Evolutionary conservation across 106 monocot species (phyloP), one percentile per base, ranked within the genome.

Genomic region (Dendrobium officinale): DNA sequence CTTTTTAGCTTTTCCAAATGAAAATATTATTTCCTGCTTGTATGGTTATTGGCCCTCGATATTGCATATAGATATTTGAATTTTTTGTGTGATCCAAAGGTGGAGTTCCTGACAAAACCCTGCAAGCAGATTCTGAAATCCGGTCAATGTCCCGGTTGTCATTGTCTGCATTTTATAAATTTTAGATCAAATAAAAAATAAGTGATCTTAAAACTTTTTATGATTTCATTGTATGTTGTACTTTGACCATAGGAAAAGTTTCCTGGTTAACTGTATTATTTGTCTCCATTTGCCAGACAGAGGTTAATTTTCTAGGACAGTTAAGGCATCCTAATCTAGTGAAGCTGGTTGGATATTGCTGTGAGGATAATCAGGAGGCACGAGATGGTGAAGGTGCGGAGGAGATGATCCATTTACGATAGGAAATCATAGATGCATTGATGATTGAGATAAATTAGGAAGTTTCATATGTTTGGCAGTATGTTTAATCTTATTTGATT

Each of bases 301-400:
- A 96, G 82, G 95, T 96, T 59, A 96, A 91, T 79, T 96, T 91
- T 83, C 85, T 95, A 42, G 95, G 95, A 74, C 95, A 95, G 40
- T 85, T 95, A 40, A 91, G 95, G 77, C 95, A 95, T 95, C 95
- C 91, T 44, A 95, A 95, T 89, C 83, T 95, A 61, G 95, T 93
- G 37, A 95, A 95, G 85, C 81, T 95, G 80, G 89, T 95, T 77
- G 95, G 95, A 11, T 95, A 93, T 83, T 95, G 95, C 86, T 93
- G 95, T 13, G 95, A 95, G 73, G 95, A 93, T 31, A 31, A 31
- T 31, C 31, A 31, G 31, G 31, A 31, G 31, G 31, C 31, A 31
- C 31, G 31, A 31, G 31, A 31, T 31, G 31, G 31, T 31, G 31
- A 31, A 31, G 0, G 31, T 31, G 31, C 31, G 31, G 31, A 31